These are phyloP conservation scores for Pueraria montana DNA, from an alignment of 306 rosid species.

Conservation along the genomic window DNA sequence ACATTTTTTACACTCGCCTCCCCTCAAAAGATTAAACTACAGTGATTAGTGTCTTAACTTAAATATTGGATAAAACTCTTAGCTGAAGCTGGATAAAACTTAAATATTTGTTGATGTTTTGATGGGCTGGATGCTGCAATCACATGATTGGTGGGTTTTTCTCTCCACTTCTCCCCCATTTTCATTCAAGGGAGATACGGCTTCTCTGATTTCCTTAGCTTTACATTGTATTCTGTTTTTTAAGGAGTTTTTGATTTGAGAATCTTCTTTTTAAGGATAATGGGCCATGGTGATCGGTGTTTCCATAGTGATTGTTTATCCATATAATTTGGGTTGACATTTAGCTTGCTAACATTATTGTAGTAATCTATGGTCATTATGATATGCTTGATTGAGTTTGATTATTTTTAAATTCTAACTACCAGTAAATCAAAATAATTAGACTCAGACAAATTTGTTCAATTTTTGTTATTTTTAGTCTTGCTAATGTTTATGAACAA, in stretches of 20 bases:
- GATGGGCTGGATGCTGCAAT: neutral
- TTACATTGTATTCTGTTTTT: neutral
- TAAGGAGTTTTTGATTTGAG: neutral
- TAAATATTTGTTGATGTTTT: neutral
- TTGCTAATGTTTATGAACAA: neutral
- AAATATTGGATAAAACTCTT: neutral
- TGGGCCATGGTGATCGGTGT: neutral
- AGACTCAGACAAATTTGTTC: too few relatives aligned
- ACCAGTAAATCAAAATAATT: too few relatives aligned
- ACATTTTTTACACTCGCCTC: neutral
- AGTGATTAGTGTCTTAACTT: neutral
- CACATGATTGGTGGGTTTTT: neutral
- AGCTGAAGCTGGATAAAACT: neutral
- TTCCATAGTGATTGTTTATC: neutral
- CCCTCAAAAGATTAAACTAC: neutral
- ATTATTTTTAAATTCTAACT: too few relatives aligned
- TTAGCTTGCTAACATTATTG: too few relatives aligned
- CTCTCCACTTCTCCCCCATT: neutral
- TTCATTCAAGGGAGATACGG: neutral
- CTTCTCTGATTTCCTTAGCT: slow-evolving; percentile 26
- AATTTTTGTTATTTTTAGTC: neutral
- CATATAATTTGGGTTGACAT: neutral
- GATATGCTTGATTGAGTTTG: too few relatives aligned
- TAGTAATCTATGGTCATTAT: too few relatives aligned
- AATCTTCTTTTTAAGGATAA: slow-evolving; percentile 19